Conservation (phyloP, 106 monocot genomes). For the Dendrobium huoshanense region DNA sequence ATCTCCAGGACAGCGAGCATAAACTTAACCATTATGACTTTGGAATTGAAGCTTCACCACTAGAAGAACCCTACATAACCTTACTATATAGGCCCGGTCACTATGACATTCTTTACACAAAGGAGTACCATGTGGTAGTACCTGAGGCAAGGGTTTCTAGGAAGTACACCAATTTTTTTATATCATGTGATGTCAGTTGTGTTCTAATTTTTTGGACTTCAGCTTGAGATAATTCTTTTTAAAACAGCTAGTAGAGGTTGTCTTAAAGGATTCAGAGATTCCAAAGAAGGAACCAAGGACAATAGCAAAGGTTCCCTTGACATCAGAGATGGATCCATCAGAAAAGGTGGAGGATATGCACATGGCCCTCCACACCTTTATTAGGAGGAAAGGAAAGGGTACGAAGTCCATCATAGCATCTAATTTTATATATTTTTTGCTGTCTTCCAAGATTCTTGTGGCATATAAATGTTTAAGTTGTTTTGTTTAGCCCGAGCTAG, state of each 20-base stretch:
- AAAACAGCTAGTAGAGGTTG: neutral
- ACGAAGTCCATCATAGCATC: no score
- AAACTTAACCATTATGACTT: constrained; percentile 78
- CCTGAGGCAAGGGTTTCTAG: neutral
- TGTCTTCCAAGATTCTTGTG: no score
- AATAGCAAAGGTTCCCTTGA: neutral
- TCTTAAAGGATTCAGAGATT: neutral
- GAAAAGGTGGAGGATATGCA: no score
- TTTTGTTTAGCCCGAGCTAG: no score
- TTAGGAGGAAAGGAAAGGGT: no score
- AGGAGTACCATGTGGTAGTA: constrained; percentile 2
- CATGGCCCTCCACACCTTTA: no score
- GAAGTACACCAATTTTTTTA: neutral
- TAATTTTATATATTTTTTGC: no score
- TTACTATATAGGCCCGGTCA: constrained; percentile 94
- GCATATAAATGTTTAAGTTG: no score
- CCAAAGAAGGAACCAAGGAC: neutral
- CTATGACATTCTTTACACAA: constrained; percentile 86
- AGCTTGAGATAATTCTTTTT: neutral
- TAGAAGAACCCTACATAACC: constrained; percentile 38
- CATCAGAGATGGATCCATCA: no score
- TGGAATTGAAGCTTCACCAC: constrained; percentile 3
- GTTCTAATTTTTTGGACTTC: neutral
- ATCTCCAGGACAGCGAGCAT: constrained; percentile 34
- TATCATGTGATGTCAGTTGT: neutral